phyloP scores from a whole-genome alignment of 495 filamentous ascomycete species.

The Aspergillus panamensis region DNA sequence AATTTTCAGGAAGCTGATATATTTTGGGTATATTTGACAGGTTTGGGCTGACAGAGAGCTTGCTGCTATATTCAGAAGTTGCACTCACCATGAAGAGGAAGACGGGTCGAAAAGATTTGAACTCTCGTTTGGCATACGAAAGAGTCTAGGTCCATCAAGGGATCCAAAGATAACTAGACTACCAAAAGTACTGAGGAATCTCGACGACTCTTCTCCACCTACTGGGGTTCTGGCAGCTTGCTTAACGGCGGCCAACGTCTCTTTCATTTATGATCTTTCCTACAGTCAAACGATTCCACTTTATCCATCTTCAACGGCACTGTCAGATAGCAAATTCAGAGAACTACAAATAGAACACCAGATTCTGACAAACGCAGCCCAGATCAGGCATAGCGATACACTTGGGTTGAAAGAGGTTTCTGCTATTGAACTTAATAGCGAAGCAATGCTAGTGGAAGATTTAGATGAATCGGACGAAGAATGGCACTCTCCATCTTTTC shows the following conservation, averaged over 20 bases:
- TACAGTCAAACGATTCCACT: neutral
- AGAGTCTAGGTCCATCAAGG: neutral
- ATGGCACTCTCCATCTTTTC: neutral
- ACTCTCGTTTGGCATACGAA: conserved; percentile 30
- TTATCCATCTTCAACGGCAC: neutral
- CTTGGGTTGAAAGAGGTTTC: neutral
- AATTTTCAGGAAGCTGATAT: neutral
- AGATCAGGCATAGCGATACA: neutral
- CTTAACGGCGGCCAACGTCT: conserved; percentile 26
- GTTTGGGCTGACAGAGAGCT: conserved; percentile 38
- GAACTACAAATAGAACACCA: neutral
- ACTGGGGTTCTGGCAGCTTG: conserved; percentile 13
- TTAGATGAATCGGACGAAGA: neutral
- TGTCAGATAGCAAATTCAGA: neutral
- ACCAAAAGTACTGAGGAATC: conserved; percentile 20
- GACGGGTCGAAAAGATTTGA: conserved; percentile 5
- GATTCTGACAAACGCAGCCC: neutral
- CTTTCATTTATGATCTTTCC: conserved; percentile 18
- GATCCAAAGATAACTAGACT: conserved; percentile 9
- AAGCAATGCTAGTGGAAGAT: neutral
- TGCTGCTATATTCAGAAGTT: conserved; percentile 23
- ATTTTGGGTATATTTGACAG: conserved; percentile 15
- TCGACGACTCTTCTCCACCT: conserved; percentile 22
- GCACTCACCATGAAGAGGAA: neutral
- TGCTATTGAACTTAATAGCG: neutral